Percentiles rank a stretch among this genome's conserved stretches.
Conservation (phyloP, 2,329 filamentous ascomycete species). For the Ophiostoma pallidulum region DNA sequence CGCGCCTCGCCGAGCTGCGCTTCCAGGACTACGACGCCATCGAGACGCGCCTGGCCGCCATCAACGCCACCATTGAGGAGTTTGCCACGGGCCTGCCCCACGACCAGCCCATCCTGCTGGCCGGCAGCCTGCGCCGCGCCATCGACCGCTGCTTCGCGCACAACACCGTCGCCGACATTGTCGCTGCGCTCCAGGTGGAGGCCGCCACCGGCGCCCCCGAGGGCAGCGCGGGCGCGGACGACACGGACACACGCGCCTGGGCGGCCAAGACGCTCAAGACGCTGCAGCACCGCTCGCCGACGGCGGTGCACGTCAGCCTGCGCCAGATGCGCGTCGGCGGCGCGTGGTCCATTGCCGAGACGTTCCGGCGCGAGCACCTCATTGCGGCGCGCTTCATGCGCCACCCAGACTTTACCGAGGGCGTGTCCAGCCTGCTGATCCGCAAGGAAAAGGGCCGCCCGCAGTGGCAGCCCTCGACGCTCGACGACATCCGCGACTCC, state of each 20-base stretch:
- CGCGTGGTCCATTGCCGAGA: conserved; percentile 70
- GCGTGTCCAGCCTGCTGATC: conserved; percentile 73
- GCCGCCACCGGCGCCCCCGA: conserved; percentile 52
- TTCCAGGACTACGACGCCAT: conserved; percentile 70
- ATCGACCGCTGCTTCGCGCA: conserved; percentile 78
- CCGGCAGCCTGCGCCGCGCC: conserved; percentile 61
- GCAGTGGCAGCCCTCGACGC: conserved; percentile 63
- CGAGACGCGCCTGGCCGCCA: conserved; percentile 54
- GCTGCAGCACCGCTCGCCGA: conserved; percentile 72
- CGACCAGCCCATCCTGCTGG: conserved; percentile 56
- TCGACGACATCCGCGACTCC: conserved; percentile 54
- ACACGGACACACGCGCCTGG: conserved; percentile 57
- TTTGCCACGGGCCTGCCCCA: conserved; percentile 78
- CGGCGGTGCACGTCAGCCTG: conserved; percentile 73
- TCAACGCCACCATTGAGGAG: conserved; percentile 86
- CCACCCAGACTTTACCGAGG: conserved; percentile 83
- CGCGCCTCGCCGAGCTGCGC: conserved; percentile 76
- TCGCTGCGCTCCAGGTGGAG: conserved; percentile 54
- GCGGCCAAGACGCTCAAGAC: conserved; percentile 67
- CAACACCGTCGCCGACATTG: conserved; percentile 58
- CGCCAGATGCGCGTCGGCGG: conserved; percentile 69
- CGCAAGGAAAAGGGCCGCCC: conserved; percentile 52
- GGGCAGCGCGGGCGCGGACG: conserved; percentile 63
- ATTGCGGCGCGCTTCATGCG: conserved; percentile 85
- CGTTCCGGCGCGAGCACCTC: conserved; percentile 77